Percentiles rank a stretch among this genome's conserved stretches.
phyloP scores from a whole-genome alignment of 1,284 basidiomycete genomes.

The Puccinia hordei region DNA sequence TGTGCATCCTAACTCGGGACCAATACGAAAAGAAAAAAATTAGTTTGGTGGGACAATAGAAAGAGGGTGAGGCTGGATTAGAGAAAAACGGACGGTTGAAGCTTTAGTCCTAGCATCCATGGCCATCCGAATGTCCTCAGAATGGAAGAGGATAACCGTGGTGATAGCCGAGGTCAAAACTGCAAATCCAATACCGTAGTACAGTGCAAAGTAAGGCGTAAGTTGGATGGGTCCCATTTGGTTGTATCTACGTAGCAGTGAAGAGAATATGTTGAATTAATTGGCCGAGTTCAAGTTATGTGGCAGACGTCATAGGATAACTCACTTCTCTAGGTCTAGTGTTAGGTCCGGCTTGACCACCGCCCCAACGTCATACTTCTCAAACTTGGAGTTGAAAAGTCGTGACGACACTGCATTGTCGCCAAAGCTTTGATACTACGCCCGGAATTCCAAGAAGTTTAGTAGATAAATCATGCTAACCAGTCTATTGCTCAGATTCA shows the following conservation, averaged over 20 bases:
- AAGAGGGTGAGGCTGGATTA: background rate
- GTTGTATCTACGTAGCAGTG: constrained; percentile 24
- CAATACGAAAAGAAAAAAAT: background rate
- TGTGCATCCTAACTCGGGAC: constrained; percentile 29
- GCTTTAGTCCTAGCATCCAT: constrained; percentile 23
- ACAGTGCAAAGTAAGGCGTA: constrained; percentile 46
- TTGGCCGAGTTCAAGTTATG: background rate
- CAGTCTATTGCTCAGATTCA: background rate
- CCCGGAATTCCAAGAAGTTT: background rate
- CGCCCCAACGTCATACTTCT: constrained; percentile 42
- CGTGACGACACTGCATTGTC: constrained; percentile 41
- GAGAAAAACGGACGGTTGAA: constrained; percentile 20
- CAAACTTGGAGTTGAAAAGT: constrained; percentile 37
- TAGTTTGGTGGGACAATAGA: background rate
- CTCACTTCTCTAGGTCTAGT: constrained; percentile 40
- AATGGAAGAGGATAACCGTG: constrained; percentile 39
- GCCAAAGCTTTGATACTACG: constrained; percentile 45
- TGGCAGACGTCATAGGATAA: background rate
- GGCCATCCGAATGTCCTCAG: constrained; percentile 40
- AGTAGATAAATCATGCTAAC: background rate
- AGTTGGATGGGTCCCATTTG: constrained; percentile 47
- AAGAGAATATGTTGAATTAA: background rate
- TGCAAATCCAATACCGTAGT: constrained; percentile 45
- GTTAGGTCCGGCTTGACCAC: constrained; percentile 45
- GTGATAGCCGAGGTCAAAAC: constrained; percentile 41